A percentile compares a stretch with the other conserved stretches of the same genome.
phyloP scores from a whole-genome alignment of 345 rosid species.

The Camelina sativa region DNA sequence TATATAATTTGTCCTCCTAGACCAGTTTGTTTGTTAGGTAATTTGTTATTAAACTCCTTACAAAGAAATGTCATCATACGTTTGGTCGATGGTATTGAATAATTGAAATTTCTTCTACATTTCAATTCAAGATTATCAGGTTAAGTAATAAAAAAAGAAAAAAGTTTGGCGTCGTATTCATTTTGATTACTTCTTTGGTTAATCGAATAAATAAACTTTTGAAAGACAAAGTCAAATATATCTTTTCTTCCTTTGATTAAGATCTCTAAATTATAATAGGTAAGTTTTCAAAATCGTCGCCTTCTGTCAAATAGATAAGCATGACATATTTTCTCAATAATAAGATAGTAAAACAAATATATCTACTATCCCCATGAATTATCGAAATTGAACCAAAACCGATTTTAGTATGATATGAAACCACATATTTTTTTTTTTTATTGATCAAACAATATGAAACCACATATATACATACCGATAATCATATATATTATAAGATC shows the following conservation, averaged over 20 bases:
- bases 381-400: no score
- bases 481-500: no score
- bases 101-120: background rate
- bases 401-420: no score
- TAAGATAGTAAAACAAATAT: no score
- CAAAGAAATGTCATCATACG: background rate
- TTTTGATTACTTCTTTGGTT: constrained; percentile 1
- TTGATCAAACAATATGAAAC: no score
- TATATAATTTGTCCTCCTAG: background rate
- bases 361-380: no score
- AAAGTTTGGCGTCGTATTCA: background rate
- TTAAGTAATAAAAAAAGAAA: background rate
- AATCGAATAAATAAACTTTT: background rate
- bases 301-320: constrained; percentile 6
- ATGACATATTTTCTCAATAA: background rate
- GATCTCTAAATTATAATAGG: background rate
- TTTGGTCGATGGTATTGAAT: no score
- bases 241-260: constrained; percentile 12
- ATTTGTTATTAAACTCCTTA: background rate
- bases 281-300: constrained; percentile 19
- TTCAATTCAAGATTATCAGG: background rate
- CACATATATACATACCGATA: no score
- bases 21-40: background rate
- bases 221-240: constrained; percentile 30
- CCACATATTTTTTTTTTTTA: no score